phyloP scores from a whole-genome alignment of 257 asterid genomes.

The Mitragyna speciosa region DNA sequence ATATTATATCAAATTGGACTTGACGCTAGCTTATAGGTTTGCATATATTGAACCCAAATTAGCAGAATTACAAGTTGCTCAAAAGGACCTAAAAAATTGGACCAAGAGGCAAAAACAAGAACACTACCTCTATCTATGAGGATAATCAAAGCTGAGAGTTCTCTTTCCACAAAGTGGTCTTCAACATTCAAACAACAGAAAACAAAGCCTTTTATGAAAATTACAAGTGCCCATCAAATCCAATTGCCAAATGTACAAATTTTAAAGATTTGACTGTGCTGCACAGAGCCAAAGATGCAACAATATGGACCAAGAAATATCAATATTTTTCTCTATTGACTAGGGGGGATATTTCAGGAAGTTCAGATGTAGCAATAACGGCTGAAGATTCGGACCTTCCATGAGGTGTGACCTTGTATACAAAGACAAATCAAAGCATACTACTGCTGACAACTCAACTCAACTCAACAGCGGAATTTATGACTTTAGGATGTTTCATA shows the following conservation, averaged over 20 bases:
- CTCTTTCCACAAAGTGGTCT: not conserved
- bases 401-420: slow-evolving; percentile 19
- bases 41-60: not conserved
- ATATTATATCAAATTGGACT: not conserved
- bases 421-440: slow-evolving; percentile 20
- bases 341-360: slow-evolving; percentile 32
- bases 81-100: not conserved
- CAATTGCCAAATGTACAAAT: slow-evolving; percentile 19
- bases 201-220: not conserved
- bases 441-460: no score
- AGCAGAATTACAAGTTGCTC: not conserved
- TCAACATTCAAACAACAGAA: not conserved
- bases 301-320: slow-evolving; percentile 14
- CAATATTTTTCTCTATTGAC: slow-evolving; percentile 6
- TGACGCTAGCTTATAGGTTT: not conserved
- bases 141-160: not conserved
- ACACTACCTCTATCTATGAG: not conserved
- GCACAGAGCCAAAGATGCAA: not conserved
- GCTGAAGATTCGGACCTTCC: slow-evolving; percentile 46
- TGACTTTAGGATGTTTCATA: not conserved
- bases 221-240: not conserved
- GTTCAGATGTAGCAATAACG: slow-evolving; percentile 28
- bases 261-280: slow-evolving; percentile 6
- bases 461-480: not conserved
- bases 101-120: not conserved